Percentiles rank a stretch among this genome's conserved stretches.
Conservation (phyloP, 2,329 filamentous ascomycete species). For the Hawksworthiomyces lignivorus region DNA sequence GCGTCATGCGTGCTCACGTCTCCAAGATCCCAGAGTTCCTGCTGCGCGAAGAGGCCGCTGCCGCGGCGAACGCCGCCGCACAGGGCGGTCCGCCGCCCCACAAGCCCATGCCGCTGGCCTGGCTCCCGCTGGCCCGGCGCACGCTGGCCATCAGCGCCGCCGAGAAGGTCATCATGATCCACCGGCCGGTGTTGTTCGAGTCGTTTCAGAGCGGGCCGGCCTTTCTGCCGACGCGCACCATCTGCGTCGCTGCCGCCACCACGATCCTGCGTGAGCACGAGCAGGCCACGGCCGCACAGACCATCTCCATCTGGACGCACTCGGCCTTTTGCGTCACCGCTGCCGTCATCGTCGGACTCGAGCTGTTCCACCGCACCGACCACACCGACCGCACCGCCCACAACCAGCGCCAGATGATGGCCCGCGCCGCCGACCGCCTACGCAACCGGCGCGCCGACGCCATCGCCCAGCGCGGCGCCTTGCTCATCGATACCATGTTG, state of each 20-base stretch:
- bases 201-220: slow-evolving; percentile 21
- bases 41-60: slow-evolving; percentile 15
- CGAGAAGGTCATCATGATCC: slow-evolving; percentile 31
- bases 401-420: slow-evolving; percentile 13
- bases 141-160: slow-evolving; percentile 29
- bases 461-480: slow-evolving; percentile 13
- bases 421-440: slow-evolving; percentile 10
- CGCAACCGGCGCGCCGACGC: slow-evolving; percentile 11
- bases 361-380: slow-evolving; percentile 15
- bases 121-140: slow-evolving; percentile 25
- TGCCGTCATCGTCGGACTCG: slow-evolving; percentile 16
- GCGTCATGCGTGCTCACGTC: slow-evolving; percentile 23
- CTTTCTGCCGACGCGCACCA: slow-evolving; percentile 22
- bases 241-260: slow-evolving; percentile 26
- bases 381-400: slow-evolving; percentile 13
- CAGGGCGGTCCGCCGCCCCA: slow-evolving; percentile 1
- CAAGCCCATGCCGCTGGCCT: too few species aligned
- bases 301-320: slow-evolving; percentile 19
- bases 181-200: slow-evolving; percentile 26
- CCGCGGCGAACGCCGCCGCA: slow-evolving; percentile 6
- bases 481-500: slow-evolving; percentile 15
- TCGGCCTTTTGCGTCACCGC: slow-evolving; percentile 19
- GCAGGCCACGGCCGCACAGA: slow-evolving; percentile 8
- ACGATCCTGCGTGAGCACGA: slow-evolving; percentile 23
- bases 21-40: slow-evolving; percentile 23